A percentile compares a stretch with the other conserved stretches of the same genome.
phyloP scores from a whole-genome alignment of 192 early-diverging fungal genomes.

The Mortierella antarctica region DNA sequence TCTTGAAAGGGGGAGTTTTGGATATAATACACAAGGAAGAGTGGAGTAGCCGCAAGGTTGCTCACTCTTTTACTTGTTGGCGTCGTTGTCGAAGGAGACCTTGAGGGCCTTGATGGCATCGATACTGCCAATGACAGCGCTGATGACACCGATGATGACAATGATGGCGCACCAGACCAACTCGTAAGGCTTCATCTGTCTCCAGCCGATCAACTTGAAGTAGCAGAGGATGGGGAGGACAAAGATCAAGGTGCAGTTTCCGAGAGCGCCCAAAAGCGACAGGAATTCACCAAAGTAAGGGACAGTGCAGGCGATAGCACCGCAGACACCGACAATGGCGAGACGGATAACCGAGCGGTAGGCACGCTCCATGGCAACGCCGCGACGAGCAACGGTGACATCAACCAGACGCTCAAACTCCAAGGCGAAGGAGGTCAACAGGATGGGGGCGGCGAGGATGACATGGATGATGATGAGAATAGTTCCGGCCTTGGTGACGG shows the following conservation, averaged over 20 bases:
- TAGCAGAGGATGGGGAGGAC: slow-evolving; percentile 83
- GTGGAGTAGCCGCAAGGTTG: background rate
- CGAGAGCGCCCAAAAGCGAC: slow-evolving; percentile 80
- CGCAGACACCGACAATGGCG: slow-evolving; percentile 60
- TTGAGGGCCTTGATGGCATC: slow-evolving; percentile 68
- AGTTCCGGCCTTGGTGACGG: slow-evolving; percentile 61
- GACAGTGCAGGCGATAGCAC: slow-evolving; percentile 67
- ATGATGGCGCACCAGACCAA: slow-evolving; percentile 61
- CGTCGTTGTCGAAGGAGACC: slow-evolving; percentile 37
- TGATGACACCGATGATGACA: slow-evolving; percentile 67
- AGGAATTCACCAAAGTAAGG: slow-evolving; percentile 84
- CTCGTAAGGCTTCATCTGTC: slow-evolving; percentile 54
- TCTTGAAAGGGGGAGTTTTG: background rate
- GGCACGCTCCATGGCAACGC: slow-evolving; percentile 57
- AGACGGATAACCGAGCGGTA: slow-evolving; percentile 66
- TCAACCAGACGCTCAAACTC: slow-evolving; percentile 76
- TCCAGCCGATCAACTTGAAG: slow-evolving; percentile 73
- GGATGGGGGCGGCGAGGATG: slow-evolving; percentile 79
- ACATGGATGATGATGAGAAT: slow-evolving; percentile 84
- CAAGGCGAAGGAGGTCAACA: slow-evolving; percentile 77
- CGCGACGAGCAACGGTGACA: slow-evolving; percentile 64
- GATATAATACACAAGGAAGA: background rate
- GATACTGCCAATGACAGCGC: slow-evolving; percentile 71
- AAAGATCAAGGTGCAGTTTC: slow-evolving; percentile 83
- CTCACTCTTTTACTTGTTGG: slow-evolving; percentile 1